phyloP scores from a whole-genome alignment of 345 rosid genomes.

The Rhizophora mangle region DNA sequence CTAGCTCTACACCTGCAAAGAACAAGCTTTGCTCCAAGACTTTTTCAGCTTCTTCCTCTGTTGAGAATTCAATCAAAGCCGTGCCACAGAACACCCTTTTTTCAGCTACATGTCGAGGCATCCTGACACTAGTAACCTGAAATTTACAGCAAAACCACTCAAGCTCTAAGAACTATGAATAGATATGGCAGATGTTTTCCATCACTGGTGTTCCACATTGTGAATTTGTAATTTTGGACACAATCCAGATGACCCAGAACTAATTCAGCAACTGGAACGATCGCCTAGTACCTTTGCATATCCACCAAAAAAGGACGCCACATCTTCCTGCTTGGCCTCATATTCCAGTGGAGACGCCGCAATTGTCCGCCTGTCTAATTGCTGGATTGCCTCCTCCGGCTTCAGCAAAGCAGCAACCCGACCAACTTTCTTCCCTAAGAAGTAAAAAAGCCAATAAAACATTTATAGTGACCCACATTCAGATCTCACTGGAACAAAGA shows the following conservation, averaged over 20 bases:
- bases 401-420: constrained; percentile 55
- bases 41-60: constrained; percentile 68
- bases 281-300: constrained; percentile 55
- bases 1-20: constrained; percentile 67
- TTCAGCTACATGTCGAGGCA: constrained; percentile 84
- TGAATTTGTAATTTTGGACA: background rate
- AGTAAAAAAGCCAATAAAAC: constrained; percentile 5
- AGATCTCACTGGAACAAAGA: too few relatives aligned
- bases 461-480: too few relatives aligned
- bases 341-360: constrained; percentile 67
- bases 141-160: constrained; percentile 2
- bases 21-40: constrained; percentile 51
- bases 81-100: constrained; percentile 68
- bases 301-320: constrained; percentile 64
- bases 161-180: constrained; percentile 2
- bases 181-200: background rate
- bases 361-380: constrained; percentile 67
- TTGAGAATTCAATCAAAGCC: constrained; percentile 78
- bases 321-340: constrained; percentile 62
- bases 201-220: background rate
- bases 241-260: background rate
- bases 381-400: constrained; percentile 68
- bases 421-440: constrained; percentile 74
- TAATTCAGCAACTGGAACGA: background rate
- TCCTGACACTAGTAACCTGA: constrained; percentile 85